These are phyloP conservation scores for Boletus vinaceobasis DNA, from an alignment of 768 basidiomycete genomes.

Conservation along the genomic window DNA sequence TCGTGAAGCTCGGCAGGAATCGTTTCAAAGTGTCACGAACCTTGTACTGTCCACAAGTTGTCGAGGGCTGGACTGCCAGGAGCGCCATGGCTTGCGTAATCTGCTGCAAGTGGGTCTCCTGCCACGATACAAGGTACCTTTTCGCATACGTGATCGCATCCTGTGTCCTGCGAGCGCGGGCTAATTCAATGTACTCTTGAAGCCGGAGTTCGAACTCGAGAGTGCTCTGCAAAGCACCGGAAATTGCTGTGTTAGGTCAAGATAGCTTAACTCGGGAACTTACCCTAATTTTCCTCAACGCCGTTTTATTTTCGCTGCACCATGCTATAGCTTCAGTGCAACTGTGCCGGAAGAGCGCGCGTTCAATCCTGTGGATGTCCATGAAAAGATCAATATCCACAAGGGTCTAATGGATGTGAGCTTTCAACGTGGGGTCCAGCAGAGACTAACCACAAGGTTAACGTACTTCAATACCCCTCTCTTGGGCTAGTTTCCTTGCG, in stretches of 20 bases:
- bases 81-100: conserved; percentile 75
- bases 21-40: conserved; percentile 38
- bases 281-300: conserved; percentile 89
- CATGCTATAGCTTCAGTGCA: conserved; percentile 89
- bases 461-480: conserved; percentile 76
- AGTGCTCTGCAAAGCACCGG: conserved; percentile 59
- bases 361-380: conserved; percentile 84
- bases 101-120: conserved; percentile 73
- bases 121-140: conserved; percentile 81
- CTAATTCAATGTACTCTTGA: conserved; percentile 95
- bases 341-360: conserved; percentile 67
- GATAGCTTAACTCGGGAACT: conserved; percentile 10
- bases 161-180: conserved; percentile 55
- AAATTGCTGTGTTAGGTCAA: conserved; percentile 14
- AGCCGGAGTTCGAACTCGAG: conserved; percentile 95
- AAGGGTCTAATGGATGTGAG: conserved; percentile 51
- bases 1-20: conserved; percentile 9
- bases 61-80: conserved; percentile 70
- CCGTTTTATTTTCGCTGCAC: conserved; percentile 95
- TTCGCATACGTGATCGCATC: conserved; percentile 84
- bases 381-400: conserved; percentile 91
- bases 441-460: conserved; percentile 16
- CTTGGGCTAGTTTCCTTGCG: conserved; percentile 70
- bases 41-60: conserved; percentile 75
- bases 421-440: conserved; percentile 16